These are phyloP conservation scores for Boehmeria nivea DNA, from an alignment of 306 rosid genomes.

Conservation along the genomic window DNA sequence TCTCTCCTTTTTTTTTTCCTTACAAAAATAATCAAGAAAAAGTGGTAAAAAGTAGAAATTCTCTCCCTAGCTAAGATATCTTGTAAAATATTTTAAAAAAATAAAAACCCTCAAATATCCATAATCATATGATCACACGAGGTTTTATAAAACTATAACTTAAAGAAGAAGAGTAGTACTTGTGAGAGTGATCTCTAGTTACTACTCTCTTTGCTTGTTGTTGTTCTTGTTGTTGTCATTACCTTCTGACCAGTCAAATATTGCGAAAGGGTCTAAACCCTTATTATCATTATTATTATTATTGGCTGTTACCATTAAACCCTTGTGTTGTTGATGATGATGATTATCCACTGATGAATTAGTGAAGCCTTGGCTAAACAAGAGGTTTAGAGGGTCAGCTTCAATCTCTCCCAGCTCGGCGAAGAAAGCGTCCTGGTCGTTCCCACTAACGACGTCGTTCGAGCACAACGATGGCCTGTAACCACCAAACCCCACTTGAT, in stretches of 20 bases:
- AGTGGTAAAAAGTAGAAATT: not conserved
- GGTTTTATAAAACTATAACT: too few relatives aligned
- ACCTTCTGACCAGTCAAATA: conserved; percentile 60
- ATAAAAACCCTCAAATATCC: not conserved
- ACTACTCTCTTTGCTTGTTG: not conserved
- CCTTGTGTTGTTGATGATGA: conserved; percentile 28
- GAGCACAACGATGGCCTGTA: conserved; percentile 38
- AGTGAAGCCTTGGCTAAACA: conserved; percentile 51
- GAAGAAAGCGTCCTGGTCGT: conserved; percentile 48
- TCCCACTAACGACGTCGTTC: conserved; percentile 9
- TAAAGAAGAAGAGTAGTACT: too few relatives aligned
- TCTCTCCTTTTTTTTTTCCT: not conserved
- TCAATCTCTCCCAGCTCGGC: conserved; percentile 70
- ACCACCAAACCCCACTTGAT: conserved; percentile 14
- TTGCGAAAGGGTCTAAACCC: conserved; percentile 59
- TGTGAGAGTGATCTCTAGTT: too few relatives aligned
- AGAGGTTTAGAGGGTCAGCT: conserved; percentile 51
- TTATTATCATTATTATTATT: conserved; percentile 1
- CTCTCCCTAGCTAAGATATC: not conserved
- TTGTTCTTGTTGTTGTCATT: conserved; percentile 1
- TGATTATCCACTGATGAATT: conserved; percentile 19
- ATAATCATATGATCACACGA: not conserved
- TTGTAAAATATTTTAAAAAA: too few relatives aligned
- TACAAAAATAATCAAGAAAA: not conserved
- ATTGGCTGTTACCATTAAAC: not conserved